Percentiles rank a stretch among this genome's conserved stretches.
phyloP scores from a whole-genome alignment of 805 yeast genomes.

The Starmerella apis region DNA sequence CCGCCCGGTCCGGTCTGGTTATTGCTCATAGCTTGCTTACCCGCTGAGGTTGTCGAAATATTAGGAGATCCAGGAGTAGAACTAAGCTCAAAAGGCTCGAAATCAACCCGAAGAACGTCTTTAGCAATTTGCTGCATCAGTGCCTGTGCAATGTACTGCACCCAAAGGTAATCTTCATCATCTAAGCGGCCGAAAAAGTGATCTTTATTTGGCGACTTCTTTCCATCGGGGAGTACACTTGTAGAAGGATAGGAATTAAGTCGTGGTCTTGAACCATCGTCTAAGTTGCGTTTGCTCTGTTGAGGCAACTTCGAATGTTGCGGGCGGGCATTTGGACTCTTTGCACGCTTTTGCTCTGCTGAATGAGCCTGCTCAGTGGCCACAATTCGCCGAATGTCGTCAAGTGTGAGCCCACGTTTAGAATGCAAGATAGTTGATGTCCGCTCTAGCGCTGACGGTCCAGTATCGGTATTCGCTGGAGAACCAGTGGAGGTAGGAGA shows the following conservation, averaged over 20 bases:
- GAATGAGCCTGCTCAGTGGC: constrained; percentile 80
- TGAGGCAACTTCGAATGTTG: not conserved
- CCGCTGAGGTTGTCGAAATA: not conserved
- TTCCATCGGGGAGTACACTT: constrained; percentile 2
- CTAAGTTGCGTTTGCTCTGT: not conserved
- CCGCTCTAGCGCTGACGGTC: constrained; percentile 38
- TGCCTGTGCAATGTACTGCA: constrained; percentile 45
- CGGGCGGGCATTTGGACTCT: not conserved
- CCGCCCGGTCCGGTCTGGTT: constrained; percentile 25
- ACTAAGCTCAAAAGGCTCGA: constrained; percentile 20
- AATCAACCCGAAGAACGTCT: constrained; percentile 5
- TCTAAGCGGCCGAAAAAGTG: constrained; percentile 35
- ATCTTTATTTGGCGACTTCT: constrained; percentile 12
- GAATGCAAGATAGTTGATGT: constrained; percentile 63
- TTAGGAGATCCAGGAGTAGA: not conserved
- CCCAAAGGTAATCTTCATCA: constrained; percentile 45
- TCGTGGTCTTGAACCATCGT: not conserved
- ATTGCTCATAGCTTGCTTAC: no score
- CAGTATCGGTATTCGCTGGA: not conserved
- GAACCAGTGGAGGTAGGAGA: not conserved
- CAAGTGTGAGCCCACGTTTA: constrained; percentile 79
- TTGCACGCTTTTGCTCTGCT: constrained; percentile 7
- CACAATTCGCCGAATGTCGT: constrained; percentile 93
- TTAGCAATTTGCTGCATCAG: constrained; percentile 31
- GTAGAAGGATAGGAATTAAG: not conserved